Evolutionary conservation across 305 asterid species (phyloP).

Genomic region (Striga hermonthica): DNA sequence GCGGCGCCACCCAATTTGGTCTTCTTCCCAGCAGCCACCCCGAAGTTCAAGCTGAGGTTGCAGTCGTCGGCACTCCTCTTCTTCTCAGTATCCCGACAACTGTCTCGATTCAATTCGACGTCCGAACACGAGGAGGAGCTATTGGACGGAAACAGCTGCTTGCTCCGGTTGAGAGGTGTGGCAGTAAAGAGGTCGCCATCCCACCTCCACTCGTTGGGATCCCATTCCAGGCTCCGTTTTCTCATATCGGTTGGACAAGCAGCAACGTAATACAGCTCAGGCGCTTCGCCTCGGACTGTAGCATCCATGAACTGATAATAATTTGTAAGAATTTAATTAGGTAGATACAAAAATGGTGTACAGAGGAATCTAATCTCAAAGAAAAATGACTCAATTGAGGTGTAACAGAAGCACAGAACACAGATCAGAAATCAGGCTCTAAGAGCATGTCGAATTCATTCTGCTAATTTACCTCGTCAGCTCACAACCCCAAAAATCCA

Average conservation of each 20-base stretch:
- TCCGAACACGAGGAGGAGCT: conserved; percentile 60
- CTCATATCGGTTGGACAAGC: conserved; percentile 37
- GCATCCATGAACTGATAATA: conserved; percentile 41
- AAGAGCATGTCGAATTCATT: neutral
- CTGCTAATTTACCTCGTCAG: conserved; percentile 37
- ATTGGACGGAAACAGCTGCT: conserved; percentile 60
- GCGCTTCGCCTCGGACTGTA: conserved; percentile 38
- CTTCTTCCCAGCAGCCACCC: conserved; percentile 49
- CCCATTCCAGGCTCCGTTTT: conserved; percentile 63
- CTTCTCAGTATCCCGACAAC: conserved; percentile 49
- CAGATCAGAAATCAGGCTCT: conserved; percentile 18
- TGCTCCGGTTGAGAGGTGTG: conserved; percentile 48
- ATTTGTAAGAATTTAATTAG: too few species aligned
- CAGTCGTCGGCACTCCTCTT: conserved; percentile 42
- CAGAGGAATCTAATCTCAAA: neutral
- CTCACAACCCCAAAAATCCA: conserved; percentile 39
- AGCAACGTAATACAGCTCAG: conserved; percentile 39
- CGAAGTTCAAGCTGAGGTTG: conserved; percentile 55
- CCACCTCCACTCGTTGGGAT: conserved; percentile 72
- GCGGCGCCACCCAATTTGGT: conserved; percentile 41
- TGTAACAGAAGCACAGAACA: conserved; percentile 29
- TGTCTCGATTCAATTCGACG: conserved; percentile 38
- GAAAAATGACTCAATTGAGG: neutral
- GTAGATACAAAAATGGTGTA: neutral
- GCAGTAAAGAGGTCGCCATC: conserved; percentile 74